Conservation (phyloP, 208 protist genomes). For the Jaenimonas drosophilae region DNA sequence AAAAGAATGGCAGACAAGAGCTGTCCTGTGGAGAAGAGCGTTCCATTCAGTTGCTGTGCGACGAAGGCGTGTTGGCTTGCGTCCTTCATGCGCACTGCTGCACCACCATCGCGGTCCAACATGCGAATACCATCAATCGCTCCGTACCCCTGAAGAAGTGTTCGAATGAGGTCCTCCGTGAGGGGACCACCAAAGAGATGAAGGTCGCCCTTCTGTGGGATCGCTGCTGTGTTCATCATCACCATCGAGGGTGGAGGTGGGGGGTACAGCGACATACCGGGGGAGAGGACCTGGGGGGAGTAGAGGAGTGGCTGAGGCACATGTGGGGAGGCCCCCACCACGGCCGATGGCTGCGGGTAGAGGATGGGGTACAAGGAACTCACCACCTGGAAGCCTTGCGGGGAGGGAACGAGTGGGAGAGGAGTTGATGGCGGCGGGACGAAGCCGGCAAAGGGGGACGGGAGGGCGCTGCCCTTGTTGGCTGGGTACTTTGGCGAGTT, state of each 20-base stretch:
- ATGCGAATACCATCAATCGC: constrained; percentile 33
- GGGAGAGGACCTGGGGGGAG: constrained; percentile 10
- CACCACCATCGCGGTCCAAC: constrained; percentile 28
- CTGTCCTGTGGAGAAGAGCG: constrained; percentile 64
- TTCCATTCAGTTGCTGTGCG: constrained; percentile 67
- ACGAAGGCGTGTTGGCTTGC: constrained; percentile 35
- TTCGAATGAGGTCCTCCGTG: constrained; percentile 38
- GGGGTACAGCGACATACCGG: constrained; percentile 9
- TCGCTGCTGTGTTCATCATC: constrained; percentile 12
- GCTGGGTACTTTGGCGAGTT: constrained; percentile 56
- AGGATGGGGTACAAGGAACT: constrained; percentile 21
- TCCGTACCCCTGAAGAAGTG: constrained; percentile 62
- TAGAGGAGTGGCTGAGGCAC: constrained; percentile 2
- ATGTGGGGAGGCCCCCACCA: constrained; percentile 9
- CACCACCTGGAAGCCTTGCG: constrained; percentile 24
- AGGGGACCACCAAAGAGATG: constrained; percentile 45
- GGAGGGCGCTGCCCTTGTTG: constrained; percentile 14
- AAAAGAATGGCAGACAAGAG: constrained; percentile 56
- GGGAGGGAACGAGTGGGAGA: constrained; percentile 31
- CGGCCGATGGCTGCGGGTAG: constrained; percentile 23
- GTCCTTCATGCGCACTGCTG: constrained; percentile 54
- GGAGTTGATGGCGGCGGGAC: constrained; percentile 8
- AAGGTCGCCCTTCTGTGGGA: constrained; percentile 64
- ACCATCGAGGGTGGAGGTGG: constrained; percentile 12
- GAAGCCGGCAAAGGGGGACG: constrained; percentile 12